phyloP scores from a whole-genome alignment of 2,329 filamentous ascomycete species.

The Fusarium citri region DNA sequence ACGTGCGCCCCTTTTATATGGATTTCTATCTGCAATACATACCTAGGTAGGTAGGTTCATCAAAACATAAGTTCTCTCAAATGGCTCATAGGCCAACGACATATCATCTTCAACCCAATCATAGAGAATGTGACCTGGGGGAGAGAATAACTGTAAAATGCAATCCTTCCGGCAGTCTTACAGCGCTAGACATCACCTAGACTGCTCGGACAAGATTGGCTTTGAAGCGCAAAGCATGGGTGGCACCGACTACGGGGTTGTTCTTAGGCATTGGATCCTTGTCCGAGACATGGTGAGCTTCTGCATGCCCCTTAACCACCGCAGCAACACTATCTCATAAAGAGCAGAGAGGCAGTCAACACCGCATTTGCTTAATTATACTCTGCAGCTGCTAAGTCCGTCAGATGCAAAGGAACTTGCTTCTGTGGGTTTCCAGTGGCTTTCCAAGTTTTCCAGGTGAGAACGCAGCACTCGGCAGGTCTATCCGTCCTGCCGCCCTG shows the following conservation, averaged over 20 bases:
- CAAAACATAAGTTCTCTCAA: not conserved
- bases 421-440: slow-evolving; percentile 11
- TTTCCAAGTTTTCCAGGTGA: not conserved
- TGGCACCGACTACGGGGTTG: slow-evolving; percentile 46
- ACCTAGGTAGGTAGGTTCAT: not conserved
- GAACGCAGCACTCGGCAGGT: slow-evolving; percentile 13
- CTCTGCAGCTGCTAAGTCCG: slow-evolving; percentile 33
- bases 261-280: slow-evolving; percentile 37
- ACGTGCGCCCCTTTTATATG: slow-evolving; percentile 21
- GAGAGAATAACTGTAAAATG: slow-evolving; percentile 10
- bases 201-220: slow-evolving; percentile 17
- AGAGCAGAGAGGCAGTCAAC: slow-evolving; percentile 25
- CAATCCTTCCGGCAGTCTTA: slow-evolving; percentile 39
- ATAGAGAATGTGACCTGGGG: slow-evolving; percentile 4
- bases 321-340: slow-evolving; percentile 39
- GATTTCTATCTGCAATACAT: no score
- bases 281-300: slow-evolving; percentile 43
- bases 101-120: not conserved
- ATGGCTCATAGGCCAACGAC: slow-evolving; percentile 7
- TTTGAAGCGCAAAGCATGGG: slow-evolving; percentile 35
- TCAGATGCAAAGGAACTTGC: slow-evolving; percentile 7
- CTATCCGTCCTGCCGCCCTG: slow-evolving; percentile 9
- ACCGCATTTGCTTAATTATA: slow-evolving; percentile 42
- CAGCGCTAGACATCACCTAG: slow-evolving; percentile 33
- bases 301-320: slow-evolving; percentile 47